Evolutionary conservation across 106 monocot genomes (phyloP), one percentile per base, ranked within the genome.

Genomic region (Posidonia australis): DNA sequence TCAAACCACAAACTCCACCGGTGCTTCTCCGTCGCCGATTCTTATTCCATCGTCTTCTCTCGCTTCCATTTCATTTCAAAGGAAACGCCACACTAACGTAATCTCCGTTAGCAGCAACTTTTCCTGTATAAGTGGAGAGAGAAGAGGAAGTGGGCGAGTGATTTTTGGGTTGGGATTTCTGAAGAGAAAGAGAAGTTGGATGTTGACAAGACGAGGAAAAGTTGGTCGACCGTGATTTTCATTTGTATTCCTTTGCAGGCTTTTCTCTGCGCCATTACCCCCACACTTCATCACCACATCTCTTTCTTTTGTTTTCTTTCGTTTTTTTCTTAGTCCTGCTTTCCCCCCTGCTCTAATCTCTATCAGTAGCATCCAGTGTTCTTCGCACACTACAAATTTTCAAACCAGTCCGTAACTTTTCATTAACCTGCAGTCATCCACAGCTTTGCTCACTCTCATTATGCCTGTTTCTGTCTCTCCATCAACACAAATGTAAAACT

Each of bases 221-320:
- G 61, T 36, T 62, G 10, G 61, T 62, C 36, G 61, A 62, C 61
- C 61, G 61, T 62, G 61, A 62, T 62, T 62, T 62, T 41, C 61
- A 36, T 62, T 43, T 62, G 42, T 62, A 62, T 62, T 62, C 42
- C 61, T 43, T 62, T 62, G 61, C 61, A 62, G 61, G 42, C 61
- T 62, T 62, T 62, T 61, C 42, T 62, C 22, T 55, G 49, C 49
- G 13, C 49, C 49, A 49, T n/a, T n/a, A n/a, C n/a, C n/a, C 5
- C 49, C 10, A 17, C 55, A 10, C 24, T 22, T 26, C 58, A 58
- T 17, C 58, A 31, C 22, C 58, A 26, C 25, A 23, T 12, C 58
- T 28, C 14, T 25, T 26, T 57, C 28, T 57, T 23, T 57, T 17
- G 18, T 49, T 19, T 49, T 49, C 49, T 49, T 19, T 17, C 16